phyloP scores from a whole-genome alignment of 2,329 filamentous ascomycete species.

The Fusarium nurragi region DNA sequence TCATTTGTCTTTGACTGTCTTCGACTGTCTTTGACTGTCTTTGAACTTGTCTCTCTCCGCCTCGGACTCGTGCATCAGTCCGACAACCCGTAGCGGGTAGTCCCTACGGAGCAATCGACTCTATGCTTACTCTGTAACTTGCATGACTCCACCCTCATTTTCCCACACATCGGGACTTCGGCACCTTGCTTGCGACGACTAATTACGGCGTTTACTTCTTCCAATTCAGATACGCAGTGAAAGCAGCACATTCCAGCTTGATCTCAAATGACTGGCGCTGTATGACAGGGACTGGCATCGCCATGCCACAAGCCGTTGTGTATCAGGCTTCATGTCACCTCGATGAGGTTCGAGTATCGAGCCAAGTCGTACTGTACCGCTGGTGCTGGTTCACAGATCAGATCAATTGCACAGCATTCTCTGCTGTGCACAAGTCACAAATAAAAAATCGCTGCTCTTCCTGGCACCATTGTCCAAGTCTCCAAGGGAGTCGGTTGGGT shows the following conservation, averaged over 20 bases:
- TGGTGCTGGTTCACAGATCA: neutral
- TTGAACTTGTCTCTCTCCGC: neutral
- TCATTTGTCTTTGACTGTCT: too few relatives aligned
- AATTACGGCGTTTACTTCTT: neutral
- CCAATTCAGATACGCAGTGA: constrained; percentile 2
- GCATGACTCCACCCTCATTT: constrained; percentile 16
- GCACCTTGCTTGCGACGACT: too few relatives aligned
- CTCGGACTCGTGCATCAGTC: constrained; percentile 39
- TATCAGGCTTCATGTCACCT: constrained; percentile 30
- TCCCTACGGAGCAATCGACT: too few relatives aligned
- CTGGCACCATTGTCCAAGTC: too few relatives aligned
- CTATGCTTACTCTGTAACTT: neutral
- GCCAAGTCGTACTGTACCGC: constrained; percentile 7
- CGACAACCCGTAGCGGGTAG: constrained; percentile 30
- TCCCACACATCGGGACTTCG: constrained; percentile 27
- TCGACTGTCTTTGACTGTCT: constrained; percentile 12
- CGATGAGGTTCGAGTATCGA: constrained; percentile 36
- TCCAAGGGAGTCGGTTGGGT: neutral
- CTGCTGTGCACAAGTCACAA: neutral
- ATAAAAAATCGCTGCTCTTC: neutral
- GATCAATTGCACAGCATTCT: neutral
- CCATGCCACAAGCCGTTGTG: constrained; percentile 23
- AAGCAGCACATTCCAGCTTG: neutral
- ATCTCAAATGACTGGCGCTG: constrained; percentile 1
- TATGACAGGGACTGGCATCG: constrained; percentile 22